Conservation (phyloP, 2,329 filamentous ascomycete species). For the Talaromyces pinophilus region DNA sequence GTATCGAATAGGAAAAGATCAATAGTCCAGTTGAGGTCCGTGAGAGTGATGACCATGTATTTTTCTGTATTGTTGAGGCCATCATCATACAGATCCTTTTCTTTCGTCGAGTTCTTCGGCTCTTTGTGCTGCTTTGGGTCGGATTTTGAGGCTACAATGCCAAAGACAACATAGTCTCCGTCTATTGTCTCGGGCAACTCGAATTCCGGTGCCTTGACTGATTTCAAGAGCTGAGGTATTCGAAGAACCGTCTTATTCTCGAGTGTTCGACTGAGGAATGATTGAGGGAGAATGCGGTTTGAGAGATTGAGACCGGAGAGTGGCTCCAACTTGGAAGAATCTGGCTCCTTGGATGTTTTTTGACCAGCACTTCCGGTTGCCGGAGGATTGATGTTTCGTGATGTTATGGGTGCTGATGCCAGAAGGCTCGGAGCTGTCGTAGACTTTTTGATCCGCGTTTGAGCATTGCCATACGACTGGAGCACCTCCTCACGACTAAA, state of each 20-base stretch:
- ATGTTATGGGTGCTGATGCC: constrained; percentile 22
- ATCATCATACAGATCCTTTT: constrained; percentile 51
- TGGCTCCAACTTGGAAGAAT: constrained; percentile 72
- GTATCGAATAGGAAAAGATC: constrained; percentile 90
- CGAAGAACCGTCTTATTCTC: constrained; percentile 73
- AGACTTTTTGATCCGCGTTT: constrained; percentile 36
- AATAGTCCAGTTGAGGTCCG: constrained; percentile 85
- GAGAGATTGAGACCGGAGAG: constrained; percentile 85
- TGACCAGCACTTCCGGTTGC: constrained; percentile 29
- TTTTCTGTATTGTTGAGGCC: constrained; percentile 66
- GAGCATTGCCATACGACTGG: constrained; percentile 35
- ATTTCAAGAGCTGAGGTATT: constrained; percentile 77
- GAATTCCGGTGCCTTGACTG: constrained; percentile 80
- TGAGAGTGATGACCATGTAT: constrained; percentile 89
- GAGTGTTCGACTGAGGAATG: constrained; percentile 74
- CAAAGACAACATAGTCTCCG: constrained; percentile 86
- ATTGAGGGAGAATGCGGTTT: constrained; percentile 79
- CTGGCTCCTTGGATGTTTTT: constrained; percentile 42
- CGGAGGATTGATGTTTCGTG: constrained; percentile 17
- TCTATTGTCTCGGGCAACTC: constrained; percentile 73
- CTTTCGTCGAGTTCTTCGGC: constrained; percentile 41
- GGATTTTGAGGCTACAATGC: constrained; percentile 84
- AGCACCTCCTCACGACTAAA: constrained; percentile 67
- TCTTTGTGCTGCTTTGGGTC: constrained; percentile 67
- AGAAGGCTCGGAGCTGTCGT: constrained; percentile 36